Evolutionary conservation across 495 filamentous ascomycete species (phyloP).

Genomic region (Hyaloscypha hepaticicola): DNA sequence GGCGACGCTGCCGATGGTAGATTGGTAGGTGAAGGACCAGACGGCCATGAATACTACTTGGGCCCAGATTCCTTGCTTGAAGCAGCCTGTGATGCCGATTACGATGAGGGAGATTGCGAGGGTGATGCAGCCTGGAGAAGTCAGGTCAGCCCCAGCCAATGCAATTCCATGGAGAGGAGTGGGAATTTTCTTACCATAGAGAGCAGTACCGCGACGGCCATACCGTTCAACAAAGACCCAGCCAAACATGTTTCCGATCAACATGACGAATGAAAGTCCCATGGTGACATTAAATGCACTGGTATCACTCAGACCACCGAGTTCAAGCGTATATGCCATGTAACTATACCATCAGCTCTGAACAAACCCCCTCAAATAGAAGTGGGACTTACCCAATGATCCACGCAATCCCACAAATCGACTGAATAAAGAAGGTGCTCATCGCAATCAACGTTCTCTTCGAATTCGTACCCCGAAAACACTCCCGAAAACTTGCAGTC

Average conservation of each 20-base stretch:
- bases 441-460: constrained; percentile 17
- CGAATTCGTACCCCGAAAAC: constrained; percentile 16
- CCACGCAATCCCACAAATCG: constrained; percentile 20
- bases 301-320: constrained; percentile 5
- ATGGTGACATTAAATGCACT: constrained; percentile 14
- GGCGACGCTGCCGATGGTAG: constrained; percentile 24
- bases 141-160: not conserved
- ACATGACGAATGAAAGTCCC: constrained; percentile 16
- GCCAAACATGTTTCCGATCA: constrained; percentile 19
- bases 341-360: constrained; percentile 4
- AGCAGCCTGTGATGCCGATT: constrained; percentile 18
- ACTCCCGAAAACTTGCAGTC: constrained; percentile 5
- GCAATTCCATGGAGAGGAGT: not conserved
- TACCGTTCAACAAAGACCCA: constrained; percentile 22
- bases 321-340: constrained; percentile 23
- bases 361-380: not conserved
- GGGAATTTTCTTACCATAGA: constrained; percentile 2
- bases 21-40: constrained; percentile 26
- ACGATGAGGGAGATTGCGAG: constrained; percentile 14
- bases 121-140: constrained; percentile 6
- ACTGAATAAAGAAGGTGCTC: constrained; percentile 23
- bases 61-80: constrained; percentile 17
- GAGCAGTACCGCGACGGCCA: constrained; percentile 19
- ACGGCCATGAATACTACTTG: constrained; percentile 24
- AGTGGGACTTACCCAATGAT: constrained; percentile 14